Evolutionary conservation across 768 basidiomycete genomes (phyloP).

Genomic region (Suillus subalutaceus): DNA sequence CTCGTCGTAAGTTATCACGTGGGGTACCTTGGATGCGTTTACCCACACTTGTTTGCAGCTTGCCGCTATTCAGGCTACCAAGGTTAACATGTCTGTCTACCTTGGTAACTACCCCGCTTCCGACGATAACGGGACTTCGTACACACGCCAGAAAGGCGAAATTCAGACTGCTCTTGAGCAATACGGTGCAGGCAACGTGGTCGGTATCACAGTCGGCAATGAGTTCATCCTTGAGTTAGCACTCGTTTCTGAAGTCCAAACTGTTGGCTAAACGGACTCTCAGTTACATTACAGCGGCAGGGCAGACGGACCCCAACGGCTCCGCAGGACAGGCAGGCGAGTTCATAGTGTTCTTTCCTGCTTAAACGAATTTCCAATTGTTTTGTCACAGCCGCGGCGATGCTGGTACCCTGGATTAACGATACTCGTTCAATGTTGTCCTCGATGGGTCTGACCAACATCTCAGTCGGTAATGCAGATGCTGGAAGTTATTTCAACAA

Average conservation of each 20-base stretch:
- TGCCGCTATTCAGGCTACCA: slow-evolving; percentile 88
- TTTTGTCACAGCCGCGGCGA: slow-evolving; percentile 49
- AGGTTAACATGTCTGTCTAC: slow-evolving; percentile 82
- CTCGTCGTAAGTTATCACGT: slow-evolving; percentile 55
- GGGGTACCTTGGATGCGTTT: background rate
- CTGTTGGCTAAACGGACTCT: slow-evolving; percentile 7
- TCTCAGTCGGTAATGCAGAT: slow-evolving; percentile 81
- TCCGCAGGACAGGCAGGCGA: slow-evolving; percentile 50
- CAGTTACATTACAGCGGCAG: slow-evolving; percentile 61
- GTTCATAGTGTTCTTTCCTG: background rate
- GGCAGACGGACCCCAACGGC: slow-evolving; percentile 57
- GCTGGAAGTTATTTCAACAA: slow-evolving; percentile 87
- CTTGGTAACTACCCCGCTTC: slow-evolving; percentile 69
- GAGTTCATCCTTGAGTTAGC: slow-evolving; percentile 83
- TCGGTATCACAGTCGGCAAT: slow-evolving; percentile 89
- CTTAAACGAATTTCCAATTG: background rate
- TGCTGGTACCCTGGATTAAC: slow-evolving; percentile 66
- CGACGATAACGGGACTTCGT: slow-evolving; percentile 69
- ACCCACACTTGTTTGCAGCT: slow-evolving; percentile 43
- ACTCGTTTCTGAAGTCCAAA: slow-evolving; percentile 3
- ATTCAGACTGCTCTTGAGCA: slow-evolving; percentile 70
- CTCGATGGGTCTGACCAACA: slow-evolving; percentile 58
- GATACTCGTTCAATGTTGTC: slow-evolving; percentile 63
- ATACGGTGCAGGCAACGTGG: slow-evolving; percentile 76
- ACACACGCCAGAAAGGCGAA: slow-evolving; percentile 69